Evolutionary conservation across 345 rosid species (phyloP), one percentile per base, ranked within the genome.

Genomic region (Euphorbia peplus): DNA sequence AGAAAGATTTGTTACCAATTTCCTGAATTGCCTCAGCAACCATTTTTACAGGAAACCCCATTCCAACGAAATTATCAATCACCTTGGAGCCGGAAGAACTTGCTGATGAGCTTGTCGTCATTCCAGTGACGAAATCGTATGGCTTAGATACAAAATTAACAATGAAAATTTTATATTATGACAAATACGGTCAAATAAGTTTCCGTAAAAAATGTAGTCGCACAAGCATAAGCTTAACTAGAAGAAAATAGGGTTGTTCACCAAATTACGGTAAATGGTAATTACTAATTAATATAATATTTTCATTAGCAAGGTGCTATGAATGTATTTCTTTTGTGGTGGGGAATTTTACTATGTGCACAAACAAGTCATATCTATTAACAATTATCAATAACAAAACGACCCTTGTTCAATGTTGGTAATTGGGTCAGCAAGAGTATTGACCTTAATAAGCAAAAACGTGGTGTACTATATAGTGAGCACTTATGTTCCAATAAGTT

Each of bases 1-100:
- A 5, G 47, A 72, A 35, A 66, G 30, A 15, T 9, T 60, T 25
- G 64, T 62, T 81, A 91, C 98, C 92, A 59, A 77, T 79, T 81
- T 93, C 86, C 19, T 80, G 86, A 24, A 91, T 83, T 15, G 79
- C 91, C 70, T 82, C 87, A 63, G 79, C 75, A 47, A 89, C 91
- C 35, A 83, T 70, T 57, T 88, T 79, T 51, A 81, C 87, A 12
- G 85, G 60, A 70, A 87, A 91, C 16, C 97, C 98, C 98, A 89
- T 90, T 7, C 78, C 84, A 28, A 86, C 73, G 70, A 90, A 92
- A 58, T 85, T 81, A 80, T 82, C 82, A 46, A 82, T 71, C 62
- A 78, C 24, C 71, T 83, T 89, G 58, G 91, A 61, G 62, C 75
- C 79, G 44, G 88, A 83, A 15, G 90, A 86, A 69, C 89, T 75